Evolutionary conservation across 768 basidiomycete genomes (phyloP).

Genomic region (Kwoniella heveanensis): DNA sequence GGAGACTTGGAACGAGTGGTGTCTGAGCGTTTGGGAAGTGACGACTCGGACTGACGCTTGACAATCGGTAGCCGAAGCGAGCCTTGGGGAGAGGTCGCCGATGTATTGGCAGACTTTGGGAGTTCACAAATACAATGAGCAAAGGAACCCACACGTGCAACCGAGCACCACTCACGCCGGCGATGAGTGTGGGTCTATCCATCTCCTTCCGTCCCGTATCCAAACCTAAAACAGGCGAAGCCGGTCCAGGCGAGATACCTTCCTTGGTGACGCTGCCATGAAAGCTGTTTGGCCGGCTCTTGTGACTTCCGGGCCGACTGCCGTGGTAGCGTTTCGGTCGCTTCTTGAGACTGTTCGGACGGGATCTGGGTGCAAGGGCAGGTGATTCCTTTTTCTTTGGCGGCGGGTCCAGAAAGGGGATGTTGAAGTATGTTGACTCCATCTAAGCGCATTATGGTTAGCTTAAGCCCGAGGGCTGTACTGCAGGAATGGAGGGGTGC

Average conservation of each 20-base stretch:
- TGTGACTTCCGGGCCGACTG: not conserved
- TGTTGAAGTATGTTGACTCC: not conserved
- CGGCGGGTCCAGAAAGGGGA: constrained; percentile 4
- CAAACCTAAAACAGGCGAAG: constrained; percentile 7
- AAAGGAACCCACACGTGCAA: too few species aligned
- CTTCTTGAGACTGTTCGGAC: constrained; percentile 24
- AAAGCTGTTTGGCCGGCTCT: constrained; percentile 32
- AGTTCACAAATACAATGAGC: too few species aligned
- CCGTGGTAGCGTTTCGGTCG: not conserved
- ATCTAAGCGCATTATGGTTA: not conserved
- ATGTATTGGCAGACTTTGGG: not conserved
- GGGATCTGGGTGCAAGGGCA: constrained; percentile 7
- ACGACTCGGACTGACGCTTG: constrained; percentile 13
- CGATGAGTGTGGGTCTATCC: not conserved
- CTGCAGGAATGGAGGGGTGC: not conserved
- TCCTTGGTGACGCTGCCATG: constrained; percentile 17
- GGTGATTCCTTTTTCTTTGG: not conserved
- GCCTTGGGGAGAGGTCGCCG: not conserved
- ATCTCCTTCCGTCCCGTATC: not conserved
- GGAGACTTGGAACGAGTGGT: not conserved
- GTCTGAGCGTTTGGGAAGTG: not conserved
- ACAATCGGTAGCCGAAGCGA: constrained; percentile 1
- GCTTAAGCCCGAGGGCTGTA: not conserved
- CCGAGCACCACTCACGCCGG: not conserved
- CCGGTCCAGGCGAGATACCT: constrained; percentile 1